A percentile compares a stretch with the other conserved stretches of the same genome.
Conservation (phyloP, 768 basidiomycete genomes). For the Leccinum broughii region DNA sequence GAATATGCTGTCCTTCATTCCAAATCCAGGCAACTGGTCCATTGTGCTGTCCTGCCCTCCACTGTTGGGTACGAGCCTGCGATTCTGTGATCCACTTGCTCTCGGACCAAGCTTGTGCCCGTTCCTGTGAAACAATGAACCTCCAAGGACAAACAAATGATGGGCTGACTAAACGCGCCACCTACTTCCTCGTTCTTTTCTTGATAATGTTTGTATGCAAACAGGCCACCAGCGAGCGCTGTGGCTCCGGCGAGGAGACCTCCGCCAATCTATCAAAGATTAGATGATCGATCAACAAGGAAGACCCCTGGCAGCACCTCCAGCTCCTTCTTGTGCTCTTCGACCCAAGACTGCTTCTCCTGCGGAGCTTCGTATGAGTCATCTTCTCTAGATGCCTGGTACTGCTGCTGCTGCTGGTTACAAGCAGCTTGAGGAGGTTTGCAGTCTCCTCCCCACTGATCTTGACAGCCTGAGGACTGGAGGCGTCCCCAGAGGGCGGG, state of each 20-base stretch:
- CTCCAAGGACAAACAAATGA: neutral
- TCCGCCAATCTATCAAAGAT: constrained; percentile 54
- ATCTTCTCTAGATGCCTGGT: constrained; percentile 26
- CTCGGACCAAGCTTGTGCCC: constrained; percentile 49
- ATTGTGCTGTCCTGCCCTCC: constrained; percentile 42
- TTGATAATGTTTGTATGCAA: constrained; percentile 56
- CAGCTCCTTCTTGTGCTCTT: constrained; percentile 56
- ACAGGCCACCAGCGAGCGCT: constrained; percentile 48
- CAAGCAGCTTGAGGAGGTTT: constrained; percentile 5
- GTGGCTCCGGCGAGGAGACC: constrained; percentile 59
- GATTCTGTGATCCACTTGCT: constrained; percentile 60
- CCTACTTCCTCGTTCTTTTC: constrained; percentile 57
- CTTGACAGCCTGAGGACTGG: constrained; percentile 29
- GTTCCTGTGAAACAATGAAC: constrained; percentile 39
- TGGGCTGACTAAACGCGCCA: neutral
- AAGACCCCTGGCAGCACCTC: constrained; percentile 40
- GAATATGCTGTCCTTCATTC: constrained; percentile 58
- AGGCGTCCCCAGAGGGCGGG: constrained; percentile 71
- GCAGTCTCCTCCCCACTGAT: constrained; percentile 23
- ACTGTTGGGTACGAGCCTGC: constrained; percentile 50
- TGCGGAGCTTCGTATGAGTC: constrained; percentile 29
- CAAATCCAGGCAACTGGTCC: constrained; percentile 64
- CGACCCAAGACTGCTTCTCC: constrained; percentile 57
- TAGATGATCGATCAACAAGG: constrained; percentile 2
- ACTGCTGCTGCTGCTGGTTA: constrained; percentile 28